A percentile compares a stretch with the other conserved stretches of the same genome.
Conservation (phyloP, 164 flowering plant genomes). For the Santalum album region DNA sequence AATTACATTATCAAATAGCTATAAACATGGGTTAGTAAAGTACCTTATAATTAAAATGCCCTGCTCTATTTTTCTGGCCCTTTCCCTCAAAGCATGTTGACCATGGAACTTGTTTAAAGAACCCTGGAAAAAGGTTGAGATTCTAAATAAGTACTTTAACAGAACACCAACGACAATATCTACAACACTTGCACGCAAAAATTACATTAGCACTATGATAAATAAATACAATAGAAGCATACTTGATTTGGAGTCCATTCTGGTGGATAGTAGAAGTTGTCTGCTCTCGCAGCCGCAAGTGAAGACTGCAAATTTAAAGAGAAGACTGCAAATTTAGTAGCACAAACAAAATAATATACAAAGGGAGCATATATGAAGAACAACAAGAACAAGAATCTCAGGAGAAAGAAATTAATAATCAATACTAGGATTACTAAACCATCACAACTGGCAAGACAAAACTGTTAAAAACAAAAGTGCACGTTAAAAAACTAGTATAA, state of each 20-base stretch:
- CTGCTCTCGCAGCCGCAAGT: slow-evolving; percentile 99
- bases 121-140: slow-evolving; percentile 36
- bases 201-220: background rate
- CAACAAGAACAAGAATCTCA: too few relatives aligned
- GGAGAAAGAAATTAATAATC: too few relatives aligned
- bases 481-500: too few relatives aligned
- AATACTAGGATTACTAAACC: too few relatives aligned
- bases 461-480: too few relatives aligned
- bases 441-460: too few relatives aligned
- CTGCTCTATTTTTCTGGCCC: slow-evolving; percentile 92
- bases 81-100: slow-evolving; percentile 95
- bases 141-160: slow-evolving; percentile 1
- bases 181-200: background rate
- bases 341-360: background rate
- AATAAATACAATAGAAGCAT: slow-evolving; percentile 1
- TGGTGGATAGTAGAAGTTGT: slow-evolving; percentile 95
- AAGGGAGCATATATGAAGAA: background rate
- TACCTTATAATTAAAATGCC: slow-evolving; percentile 96
- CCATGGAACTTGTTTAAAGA: slow-evolving; percentile 94
- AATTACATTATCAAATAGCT: too few relatives aligned
- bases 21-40: background rate
- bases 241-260: slow-evolving; percentile 97
- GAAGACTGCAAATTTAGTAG: background rate
- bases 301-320: slow-evolving; percentile 64
- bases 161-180: background rate